Percentiles rank a stretch among this genome's conserved stretches.
Evolutionary conservation across 805 yeast genomes (phyloP).

Genomic region (Pichia nakasei): DNA sequence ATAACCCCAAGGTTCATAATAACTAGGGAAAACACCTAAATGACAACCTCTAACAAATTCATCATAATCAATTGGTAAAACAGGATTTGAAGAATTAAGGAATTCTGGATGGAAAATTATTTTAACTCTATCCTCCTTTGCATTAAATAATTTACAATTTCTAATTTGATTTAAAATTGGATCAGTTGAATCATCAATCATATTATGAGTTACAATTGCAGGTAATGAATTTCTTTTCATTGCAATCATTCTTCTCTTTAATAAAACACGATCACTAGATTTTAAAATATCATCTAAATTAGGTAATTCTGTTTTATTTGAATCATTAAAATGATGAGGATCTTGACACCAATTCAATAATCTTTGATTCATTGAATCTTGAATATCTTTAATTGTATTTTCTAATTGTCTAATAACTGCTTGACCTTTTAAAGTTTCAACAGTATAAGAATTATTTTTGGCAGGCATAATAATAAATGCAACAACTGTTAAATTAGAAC

Average conservation of each 20-base stretch:
- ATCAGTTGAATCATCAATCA: slow-evolving; percentile 86
- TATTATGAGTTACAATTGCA: slow-evolving; percentile 94
- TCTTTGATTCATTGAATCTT: slow-evolving; percentile 75
- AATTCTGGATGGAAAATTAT: slow-evolving; percentile 97
- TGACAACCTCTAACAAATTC: slow-evolving; percentile 98
- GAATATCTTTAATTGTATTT: slow-evolving; percentile 80
- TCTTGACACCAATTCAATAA: slow-evolving; percentile 75
- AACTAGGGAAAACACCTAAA: slow-evolving; percentile 95
- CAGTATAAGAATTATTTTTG: slow-evolving; percentile 85
- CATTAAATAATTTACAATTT: slow-evolving; percentile 83
- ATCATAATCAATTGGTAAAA: slow-evolving; percentile 87
- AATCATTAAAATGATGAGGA: slow-evolving; percentile 35
- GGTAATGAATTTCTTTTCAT: slow-evolving; percentile 84
- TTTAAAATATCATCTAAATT: slow-evolving; percentile 74
- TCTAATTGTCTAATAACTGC: slow-evolving; percentile 91
- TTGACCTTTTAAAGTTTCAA: slow-evolving; percentile 91
- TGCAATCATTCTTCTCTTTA: slow-evolving; percentile 90
- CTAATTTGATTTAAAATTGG: slow-evolving; percentile 89
- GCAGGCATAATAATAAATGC: slow-evolving; percentile 99
- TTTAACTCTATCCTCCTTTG: slow-evolving; percentile 84
- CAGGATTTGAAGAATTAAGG: slow-evolving; percentile 88
- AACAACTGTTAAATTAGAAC: slow-evolving; percentile 86
- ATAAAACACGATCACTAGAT: slow-evolving; percentile 78
- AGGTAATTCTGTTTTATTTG: slow-evolving; percentile 42
- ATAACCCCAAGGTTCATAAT: slow-evolving; percentile 99